Evolutionary conservation across 2,329 filamentous ascomycete genomes (phyloP).

Genomic region (Fusarium ambrosium): DNA sequence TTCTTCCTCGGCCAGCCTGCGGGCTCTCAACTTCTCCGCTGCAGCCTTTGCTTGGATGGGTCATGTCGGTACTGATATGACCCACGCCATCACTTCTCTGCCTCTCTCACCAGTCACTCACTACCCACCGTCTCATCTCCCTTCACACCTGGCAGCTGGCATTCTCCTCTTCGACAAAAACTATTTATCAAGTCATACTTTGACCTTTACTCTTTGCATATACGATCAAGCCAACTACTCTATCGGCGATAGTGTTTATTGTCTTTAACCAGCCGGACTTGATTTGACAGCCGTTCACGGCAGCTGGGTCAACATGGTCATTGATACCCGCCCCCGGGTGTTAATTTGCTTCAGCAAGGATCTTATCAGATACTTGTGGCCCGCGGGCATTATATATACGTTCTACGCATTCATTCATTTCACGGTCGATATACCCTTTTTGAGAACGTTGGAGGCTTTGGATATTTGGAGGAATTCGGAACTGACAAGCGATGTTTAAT

Average conservation of each 20-base stretch:
- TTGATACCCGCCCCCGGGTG: constrained; percentile 36
- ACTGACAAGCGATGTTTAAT: constrained; percentile 37
- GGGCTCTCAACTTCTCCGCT: constrained; percentile 9
- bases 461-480: constrained; percentile 37
- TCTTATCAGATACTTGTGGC: constrained; percentile 28
- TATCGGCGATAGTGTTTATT: constrained; percentile 55
- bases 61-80: constrained; percentile 6
- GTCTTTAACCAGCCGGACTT: constrained; percentile 37
- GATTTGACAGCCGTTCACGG: not conserved
- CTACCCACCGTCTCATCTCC: constrained; percentile 13
- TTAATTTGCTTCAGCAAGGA: constrained; percentile 29
- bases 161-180: constrained; percentile 40
- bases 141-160: constrained; percentile 37
- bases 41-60: constrained; percentile 7
- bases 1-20: constrained; percentile 38
- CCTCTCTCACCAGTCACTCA: constrained; percentile 21
- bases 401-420: constrained; percentile 47
- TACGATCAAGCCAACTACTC: constrained; percentile 45
- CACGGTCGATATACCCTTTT: constrained; percentile 51
- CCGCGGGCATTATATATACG: constrained; percentile 45
- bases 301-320: constrained; percentile 18
- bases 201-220: constrained; percentile 45
- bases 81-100: constrained; percentile 16
- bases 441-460: constrained; percentile 42
- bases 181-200: constrained; percentile 39